phyloP scores from a whole-genome alignment of 1,284 basidiomycete genomes.

The Austroboletus rostrupii region DNA sequence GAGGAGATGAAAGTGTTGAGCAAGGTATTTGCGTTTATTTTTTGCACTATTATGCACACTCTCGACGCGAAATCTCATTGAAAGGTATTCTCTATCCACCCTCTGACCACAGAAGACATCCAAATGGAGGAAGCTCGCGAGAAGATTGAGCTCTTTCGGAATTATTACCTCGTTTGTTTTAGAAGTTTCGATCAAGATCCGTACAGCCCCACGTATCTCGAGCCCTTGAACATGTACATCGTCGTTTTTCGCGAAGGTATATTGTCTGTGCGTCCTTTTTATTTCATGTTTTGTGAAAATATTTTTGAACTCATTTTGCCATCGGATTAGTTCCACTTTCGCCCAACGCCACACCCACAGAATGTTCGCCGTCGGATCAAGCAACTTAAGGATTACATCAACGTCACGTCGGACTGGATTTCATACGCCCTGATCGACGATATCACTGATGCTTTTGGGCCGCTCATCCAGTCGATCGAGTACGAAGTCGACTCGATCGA shows the following conservation, averaged over 20 bases:
- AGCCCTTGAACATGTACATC: slow-evolving; percentile 99
- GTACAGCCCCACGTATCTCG: slow-evolving; percentile 95
- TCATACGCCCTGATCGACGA: slow-evolving; percentile 99
- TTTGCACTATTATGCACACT: neutral
- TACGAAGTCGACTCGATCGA: slow-evolving; percentile 99
- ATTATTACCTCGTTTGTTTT: slow-evolving; percentile 99
- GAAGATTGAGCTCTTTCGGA: slow-evolving; percentile 98
- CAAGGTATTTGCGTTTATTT: slow-evolving; percentile 53
- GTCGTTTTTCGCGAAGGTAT: slow-evolving; percentile 99
- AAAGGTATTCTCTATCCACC: slow-evolving; percentile 95
- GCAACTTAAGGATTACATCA: slow-evolving; percentile 99
- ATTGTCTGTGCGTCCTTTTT: slow-evolving; percentile 62
- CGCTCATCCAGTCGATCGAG: slow-evolving; percentile 97
- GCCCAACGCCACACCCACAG: slow-evolving; percentile 94
- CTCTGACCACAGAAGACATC: slow-evolving; percentile 98
- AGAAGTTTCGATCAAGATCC: slow-evolving; percentile 98
- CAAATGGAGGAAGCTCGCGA: slow-evolving; percentile 99
- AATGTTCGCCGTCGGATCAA: slow-evolving; percentile 98
- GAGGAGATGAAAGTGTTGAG: slow-evolving; percentile 97
- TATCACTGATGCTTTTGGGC: slow-evolving; percentile 99
- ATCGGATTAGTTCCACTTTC: slow-evolving; percentile 88
- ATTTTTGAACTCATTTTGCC: slow-evolving; percentile 1
- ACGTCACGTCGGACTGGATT: slow-evolving; percentile 99
- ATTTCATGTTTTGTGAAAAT: neutral
- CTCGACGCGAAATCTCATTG: slow-evolving; percentile 10